Evolutionary conservation across 495 filamentous ascomycete genomes (phyloP), one percentile per base, ranked within the genome.

Genomic region (Clohesyomyces aquaticus): DNA sequence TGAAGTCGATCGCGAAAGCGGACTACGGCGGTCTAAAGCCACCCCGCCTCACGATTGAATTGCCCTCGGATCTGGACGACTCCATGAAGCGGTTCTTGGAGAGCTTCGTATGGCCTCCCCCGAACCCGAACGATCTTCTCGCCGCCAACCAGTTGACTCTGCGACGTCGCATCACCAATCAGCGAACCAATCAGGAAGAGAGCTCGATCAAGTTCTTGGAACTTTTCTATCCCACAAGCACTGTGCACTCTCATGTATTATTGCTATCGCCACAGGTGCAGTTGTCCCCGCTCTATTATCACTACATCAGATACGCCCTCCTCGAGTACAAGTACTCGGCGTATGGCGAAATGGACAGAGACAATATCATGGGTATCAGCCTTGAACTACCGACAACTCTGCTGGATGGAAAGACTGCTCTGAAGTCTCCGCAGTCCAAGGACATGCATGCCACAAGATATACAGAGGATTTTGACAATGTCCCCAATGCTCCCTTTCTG

Each of bases 11-110:
- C 18, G 77, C 84, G 65, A 77, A 77, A 8, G 89, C 91, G 1
- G 90, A 96, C 63, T 93, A 89, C 71, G 82, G 85, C 58, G 84
- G 85, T 2, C 78, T 83, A 11, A 70, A 78, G 6, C 73, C 77
- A 14, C 91, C 91, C 1, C 82, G 86, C 70, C 73, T 96, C 19
- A 93, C 89, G 12, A 84, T 96, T 56, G 91, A 96, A 68, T 83
- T 96, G 22, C 88, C 91, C 4, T 75, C 81, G 55, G 74, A 81
- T 29, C 77, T 90, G 8, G 89, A 93, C 59, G 65, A 72, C 38
- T 79, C 82, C 4, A 85, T 87, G 21, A 78, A 80, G 55, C 71
- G 72, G 4, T 91, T 85, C 67, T 71, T 93, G 14, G 79, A 84
- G 49, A 72, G 71, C 2, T 83, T 91, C 53, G 70, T 78, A 19